A percentile compares a stretch with the other conserved stretches of the same genome.
Evolutionary conservation across 768 basidiomycete genomes (phyloP).

Genomic region (Suillus occidentalis): DNA sequence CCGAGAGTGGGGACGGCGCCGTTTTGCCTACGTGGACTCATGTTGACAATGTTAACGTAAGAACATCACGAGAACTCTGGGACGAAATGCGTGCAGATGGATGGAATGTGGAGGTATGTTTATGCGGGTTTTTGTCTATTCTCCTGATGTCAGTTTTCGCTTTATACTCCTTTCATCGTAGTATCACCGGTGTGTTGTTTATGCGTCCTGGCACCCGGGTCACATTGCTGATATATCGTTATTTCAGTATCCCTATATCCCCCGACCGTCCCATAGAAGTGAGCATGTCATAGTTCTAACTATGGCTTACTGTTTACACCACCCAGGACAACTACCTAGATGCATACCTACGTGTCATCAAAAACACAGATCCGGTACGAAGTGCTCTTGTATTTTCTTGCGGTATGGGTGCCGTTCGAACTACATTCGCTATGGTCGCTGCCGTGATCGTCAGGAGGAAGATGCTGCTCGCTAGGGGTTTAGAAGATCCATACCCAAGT

Average conservation of each 20-base stretch:
- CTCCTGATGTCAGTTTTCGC: conserved; percentile 7
- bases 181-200: conserved; percentile 68
- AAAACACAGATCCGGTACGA: conserved; percentile 70
- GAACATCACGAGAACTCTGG: conserved; percentile 87
- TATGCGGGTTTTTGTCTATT: conserved; percentile 1
- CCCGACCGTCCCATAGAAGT: conserved; percentile 91
- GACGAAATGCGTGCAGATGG: conserved; percentile 74
- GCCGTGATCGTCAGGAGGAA: conserved; percentile 84
- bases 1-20: conserved; percentile 69
- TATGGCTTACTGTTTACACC: conserved; percentile 1
- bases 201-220: background rate
- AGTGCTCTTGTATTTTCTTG: conserved; percentile 93
- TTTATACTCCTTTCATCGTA: conserved; percentile 29
- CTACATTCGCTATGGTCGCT: conserved; percentile 97
- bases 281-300: conserved; percentile 13
- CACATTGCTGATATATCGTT: conserved; percentile 7
- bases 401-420: conserved; percentile 95
- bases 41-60: conserved; percentile 80
- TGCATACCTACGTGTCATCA: conserved; percentile 83
- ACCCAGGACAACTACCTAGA: conserved; percentile 90
- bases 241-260: conserved; percentile 84
- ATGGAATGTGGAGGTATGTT: conserved; percentile 86
- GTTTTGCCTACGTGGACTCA: conserved; percentile 94
- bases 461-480: conserved; percentile 60
- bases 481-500: conserved; percentile 74